Conservation (phyloP, 768 basidiomycete genomes). For the Suillus weaverae region DNA sequence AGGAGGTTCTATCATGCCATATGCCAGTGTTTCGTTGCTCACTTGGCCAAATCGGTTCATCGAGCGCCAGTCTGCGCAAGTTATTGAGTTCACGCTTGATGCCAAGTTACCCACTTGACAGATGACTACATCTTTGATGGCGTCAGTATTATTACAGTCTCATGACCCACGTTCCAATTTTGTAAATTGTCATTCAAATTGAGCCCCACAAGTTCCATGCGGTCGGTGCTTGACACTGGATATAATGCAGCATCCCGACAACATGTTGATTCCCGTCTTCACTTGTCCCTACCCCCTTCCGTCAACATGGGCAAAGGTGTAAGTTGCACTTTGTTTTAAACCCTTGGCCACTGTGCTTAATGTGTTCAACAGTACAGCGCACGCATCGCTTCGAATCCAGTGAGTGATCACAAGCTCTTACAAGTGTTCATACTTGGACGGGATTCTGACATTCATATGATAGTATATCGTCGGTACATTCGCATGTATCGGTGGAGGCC, state of each 20-base stretch:
- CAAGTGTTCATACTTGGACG: not conserved
- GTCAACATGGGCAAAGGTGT: constrained; percentile 27
- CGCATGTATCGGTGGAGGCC: constrained; percentile 78
- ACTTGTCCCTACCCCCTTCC: constrained; percentile 4
- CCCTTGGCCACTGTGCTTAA: constrained; percentile 6
- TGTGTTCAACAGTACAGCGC: constrained; percentile 45
- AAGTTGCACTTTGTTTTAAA: constrained; percentile 4
- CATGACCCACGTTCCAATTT: constrained; percentile 8
- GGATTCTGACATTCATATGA: not conserved
- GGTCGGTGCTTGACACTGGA: constrained; percentile 10
- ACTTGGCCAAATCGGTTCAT: not conserved
- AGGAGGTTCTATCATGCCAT: not conserved
- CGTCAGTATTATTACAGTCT: constrained; percentile 1
- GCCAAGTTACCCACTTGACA: not conserved
- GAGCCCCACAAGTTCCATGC: constrained; percentile 9
- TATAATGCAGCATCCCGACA: not conserved
- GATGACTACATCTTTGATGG: not conserved
- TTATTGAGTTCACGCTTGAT: not conserved
- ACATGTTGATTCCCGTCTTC: not conserved
- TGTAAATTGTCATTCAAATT: not conserved
- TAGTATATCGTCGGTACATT: constrained; percentile 79
- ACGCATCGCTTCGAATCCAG: constrained; percentile 59
- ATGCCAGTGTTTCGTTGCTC: not conserved
- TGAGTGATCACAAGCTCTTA: constrained; percentile 24
- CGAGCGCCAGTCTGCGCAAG: not conserved